Base-by-base conservation (phyloP, 2,329 filamentous ascomycete species). In the Tricladium varicosporioides region DNA sequence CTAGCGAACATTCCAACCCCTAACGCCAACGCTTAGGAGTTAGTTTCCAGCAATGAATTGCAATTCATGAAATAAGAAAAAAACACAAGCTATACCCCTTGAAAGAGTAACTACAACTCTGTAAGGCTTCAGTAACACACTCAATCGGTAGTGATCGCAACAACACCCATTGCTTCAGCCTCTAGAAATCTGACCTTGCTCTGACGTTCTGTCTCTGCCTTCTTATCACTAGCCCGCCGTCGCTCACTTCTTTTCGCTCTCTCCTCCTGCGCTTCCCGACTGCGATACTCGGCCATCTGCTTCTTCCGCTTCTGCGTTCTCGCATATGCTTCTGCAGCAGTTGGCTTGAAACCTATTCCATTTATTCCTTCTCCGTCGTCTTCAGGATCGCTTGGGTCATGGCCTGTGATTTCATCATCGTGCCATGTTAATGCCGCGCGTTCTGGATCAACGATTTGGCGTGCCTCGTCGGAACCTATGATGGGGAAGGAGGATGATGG, bases 291-390 rank as follows among this genome's bases (percentile, higher is more conserved):
- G 9, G 78, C 79, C 65, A 88, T 77, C 69, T 87, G 85, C 69
- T 83, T 79, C 56, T 76, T 77, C 43, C 84, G 76, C 66, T 80
- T 83, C 70, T 81, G 75, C 1, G 78, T 74, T 15, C 84, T 77
- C 4, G 80, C 78, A 56, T 83, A 78, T 5, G 83, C 84, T 46
- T 86, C 75, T 16, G 82, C 83, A 5, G 84, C 76, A 0, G 83
- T 86, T 1, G 85, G 84, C 64, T 79, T 83, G 72, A 87, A 88
- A 0, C 85, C 85, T 58, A 88, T 83, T 5, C 85, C 85, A 67
- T 88, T 87, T 65, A 88, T 83, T 18, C 85, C 85, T 2, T 80
- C 82, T 51, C 85, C 85, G 65, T 88, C 85, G 65, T 88, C 85
- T 60, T 88, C 84, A 60, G 81, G 78, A 66, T 87, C 85, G 43